A percentile compares a stretch with the other conserved stretches of the same genome.
phyloP scores from a whole-genome alignment of 768 basidiomycete genomes.

The Porphyrellus cyaneotinctus region DNA sequence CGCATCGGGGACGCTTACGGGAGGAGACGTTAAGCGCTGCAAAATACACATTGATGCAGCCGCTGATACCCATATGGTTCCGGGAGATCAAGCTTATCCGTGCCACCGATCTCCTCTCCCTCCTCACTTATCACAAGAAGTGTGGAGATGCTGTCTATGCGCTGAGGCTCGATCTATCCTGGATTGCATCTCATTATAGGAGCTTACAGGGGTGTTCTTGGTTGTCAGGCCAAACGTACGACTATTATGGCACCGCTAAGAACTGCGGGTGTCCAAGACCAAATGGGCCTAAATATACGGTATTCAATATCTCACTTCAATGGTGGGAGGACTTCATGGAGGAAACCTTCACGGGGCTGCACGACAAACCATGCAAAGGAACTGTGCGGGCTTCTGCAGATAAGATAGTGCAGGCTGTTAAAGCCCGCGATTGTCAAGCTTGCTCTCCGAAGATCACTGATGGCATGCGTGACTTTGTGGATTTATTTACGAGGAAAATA shows the following conservation, averaged over 20 bases:
- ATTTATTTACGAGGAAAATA: constrained; percentile 8
- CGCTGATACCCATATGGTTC: not conserved
- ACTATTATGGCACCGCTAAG: not conserved
- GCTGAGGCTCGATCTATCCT: not conserved
- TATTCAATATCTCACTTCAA: not conserved
- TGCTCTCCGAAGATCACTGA: constrained; percentile 3
- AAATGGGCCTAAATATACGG: not conserved
- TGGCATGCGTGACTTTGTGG: constrained; percentile 15
- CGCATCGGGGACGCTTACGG: not conserved
- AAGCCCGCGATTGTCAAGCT: not conserved
- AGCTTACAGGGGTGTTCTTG: not conserved
- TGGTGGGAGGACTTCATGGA: constrained; percentile 24
- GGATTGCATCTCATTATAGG: not conserved
- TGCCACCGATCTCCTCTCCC: not conserved
- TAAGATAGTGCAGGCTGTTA: not conserved
- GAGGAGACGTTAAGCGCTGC: not conserved
- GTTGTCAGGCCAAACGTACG: not conserved
- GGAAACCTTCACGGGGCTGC: constrained; percentile 1
- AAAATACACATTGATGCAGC: not conserved
- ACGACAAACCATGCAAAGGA: constrained; percentile 20
- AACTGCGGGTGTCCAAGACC: not conserved
- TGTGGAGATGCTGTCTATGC: not conserved
- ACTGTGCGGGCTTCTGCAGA: not conserved
- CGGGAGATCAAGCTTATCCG: not conserved
- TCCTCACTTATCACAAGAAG: not conserved